Conservation (phyloP, 805 yeast genomes). For the Maudiozyma pseudohumilis region DNA sequence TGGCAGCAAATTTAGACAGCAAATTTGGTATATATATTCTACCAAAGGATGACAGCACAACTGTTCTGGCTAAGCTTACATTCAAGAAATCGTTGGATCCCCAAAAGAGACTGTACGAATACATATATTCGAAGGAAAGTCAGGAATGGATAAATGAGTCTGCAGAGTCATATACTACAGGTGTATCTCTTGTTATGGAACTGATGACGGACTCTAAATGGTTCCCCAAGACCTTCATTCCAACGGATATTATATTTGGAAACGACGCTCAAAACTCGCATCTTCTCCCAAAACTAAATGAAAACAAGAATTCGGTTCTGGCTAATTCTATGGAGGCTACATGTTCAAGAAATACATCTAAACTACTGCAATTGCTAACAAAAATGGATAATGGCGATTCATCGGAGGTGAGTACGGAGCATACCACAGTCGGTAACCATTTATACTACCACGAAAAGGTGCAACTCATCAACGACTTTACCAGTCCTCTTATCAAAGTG, state of each 20-base stretch:
- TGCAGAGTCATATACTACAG: constrained; percentile 19
- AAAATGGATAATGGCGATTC: neutral
- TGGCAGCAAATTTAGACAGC: constrained; percentile 21
- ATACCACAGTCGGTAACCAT: neutral
- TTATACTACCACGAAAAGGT: constrained; percentile 6
- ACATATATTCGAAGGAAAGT: constrained; percentile 13
- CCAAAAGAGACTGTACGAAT: constrained; percentile 22
- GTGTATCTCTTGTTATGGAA: constrained; percentile 23
- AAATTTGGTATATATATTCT: constrained; percentile 25
- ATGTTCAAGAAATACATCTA: neutral
- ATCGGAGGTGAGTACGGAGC: neutral
- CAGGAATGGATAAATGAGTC: constrained; percentile 24
- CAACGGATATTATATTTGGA: constrained; percentile 16
- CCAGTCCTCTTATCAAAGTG: constrained; percentile 17
- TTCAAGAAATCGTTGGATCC: constrained; percentile 18
- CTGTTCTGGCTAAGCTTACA: constrained; percentile 16
- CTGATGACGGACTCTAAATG: constrained; percentile 8
- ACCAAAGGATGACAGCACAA: constrained; percentile 2
- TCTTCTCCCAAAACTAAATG: neutral
- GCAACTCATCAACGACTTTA: constrained; percentile 22
- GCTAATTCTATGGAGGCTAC: neutral
- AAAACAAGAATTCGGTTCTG: neutral
- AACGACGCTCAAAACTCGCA: constrained; percentile 18
- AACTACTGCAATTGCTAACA: neutral
- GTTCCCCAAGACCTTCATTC: constrained; percentile 22